Evolutionary conservation across 345 rosid species (phyloP), one percentile per base, ranked within the genome.

Genomic region (Acer saccharum): DNA sequence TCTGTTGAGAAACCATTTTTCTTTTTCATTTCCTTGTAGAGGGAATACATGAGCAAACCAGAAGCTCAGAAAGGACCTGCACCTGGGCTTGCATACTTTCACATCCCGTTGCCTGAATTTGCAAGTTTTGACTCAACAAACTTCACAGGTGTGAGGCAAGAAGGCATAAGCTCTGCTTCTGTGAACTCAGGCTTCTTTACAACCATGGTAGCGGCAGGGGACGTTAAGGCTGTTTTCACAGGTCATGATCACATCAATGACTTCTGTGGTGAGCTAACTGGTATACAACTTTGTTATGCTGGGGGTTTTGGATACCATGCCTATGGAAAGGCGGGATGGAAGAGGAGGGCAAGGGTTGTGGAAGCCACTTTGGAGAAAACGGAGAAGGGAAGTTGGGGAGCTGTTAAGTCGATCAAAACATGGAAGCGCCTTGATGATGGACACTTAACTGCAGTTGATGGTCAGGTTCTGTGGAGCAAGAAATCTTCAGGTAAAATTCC

Each of bases 241-340:
- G 99, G 98, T 46, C 98, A 95, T 71, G 99, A 95, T 80, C 99
- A 95, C 72, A 0, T 88, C 76, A 95, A 92, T 17, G 99, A 96
- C 85, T 96, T 93, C 78, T 96, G 99, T 76, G 97, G 89, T 10
- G 25, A 74, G 43, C 84, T 89, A 62, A 80, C 77, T 27, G 94
- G 94, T 27, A 86, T 93, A 73, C 87, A 95, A 44, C 98, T 95
- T 75, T 95, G 99, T 72, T 95, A 95, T 62, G 98, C 91, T 55
- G 99, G 98, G 65, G 99, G 94, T 16, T 89, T 92, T 79, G 97
- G 99, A 82, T 93, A 94, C 86, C 98, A 92, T 86, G 99, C 94
- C 23, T 96, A 93, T 65, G 98, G 98, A 72, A 89, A 91, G 84
- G 95, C 92, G 46, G 98, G 97, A 7, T 93, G 97, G 97, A 77